Conservation (phyloP, 768 basidiomycete species). For the Serendipita sp. region DNA sequence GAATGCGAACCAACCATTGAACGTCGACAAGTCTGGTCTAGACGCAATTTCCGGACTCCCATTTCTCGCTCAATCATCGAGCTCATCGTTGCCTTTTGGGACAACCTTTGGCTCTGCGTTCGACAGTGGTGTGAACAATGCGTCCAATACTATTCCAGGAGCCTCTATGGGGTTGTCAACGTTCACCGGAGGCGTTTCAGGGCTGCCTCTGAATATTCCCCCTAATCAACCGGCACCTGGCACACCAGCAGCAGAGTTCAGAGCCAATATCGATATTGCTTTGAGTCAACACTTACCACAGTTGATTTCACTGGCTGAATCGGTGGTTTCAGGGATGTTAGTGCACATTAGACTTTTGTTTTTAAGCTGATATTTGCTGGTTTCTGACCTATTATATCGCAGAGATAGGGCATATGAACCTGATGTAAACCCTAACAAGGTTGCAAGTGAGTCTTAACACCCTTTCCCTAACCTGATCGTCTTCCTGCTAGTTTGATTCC, state of each 20-base stretch:
- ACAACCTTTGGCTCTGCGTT: neutral
- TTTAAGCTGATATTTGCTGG: neutral
- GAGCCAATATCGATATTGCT: neutral
- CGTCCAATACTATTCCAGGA: neutral
- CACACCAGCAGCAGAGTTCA: neutral
- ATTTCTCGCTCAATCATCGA: neutral
- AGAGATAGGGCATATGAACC: slow-evolving; percentile 2
- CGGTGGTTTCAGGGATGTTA: neutral
- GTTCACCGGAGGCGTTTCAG: neutral
- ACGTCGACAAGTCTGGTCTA: neutral
- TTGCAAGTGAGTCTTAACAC: neutral
- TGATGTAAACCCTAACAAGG: slow-evolving; percentile 6
- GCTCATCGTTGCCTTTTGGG: neutral
- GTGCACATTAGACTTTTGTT: neutral
- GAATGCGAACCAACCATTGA: neutral
- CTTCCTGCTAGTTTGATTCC: neutral
- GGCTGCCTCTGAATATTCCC: neutral
- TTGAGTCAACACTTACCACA: neutral
- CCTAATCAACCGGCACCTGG: neutral
- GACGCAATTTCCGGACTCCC: neutral
- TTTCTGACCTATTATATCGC: neutral
- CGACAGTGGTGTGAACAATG: too few species aligned
- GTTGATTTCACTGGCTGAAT: neutral
- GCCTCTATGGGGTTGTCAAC: neutral
- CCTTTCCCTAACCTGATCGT: neutral